Conservation (phyloP, 768 basidiomycete species). For the Boletus eberwhitei region DNA sequence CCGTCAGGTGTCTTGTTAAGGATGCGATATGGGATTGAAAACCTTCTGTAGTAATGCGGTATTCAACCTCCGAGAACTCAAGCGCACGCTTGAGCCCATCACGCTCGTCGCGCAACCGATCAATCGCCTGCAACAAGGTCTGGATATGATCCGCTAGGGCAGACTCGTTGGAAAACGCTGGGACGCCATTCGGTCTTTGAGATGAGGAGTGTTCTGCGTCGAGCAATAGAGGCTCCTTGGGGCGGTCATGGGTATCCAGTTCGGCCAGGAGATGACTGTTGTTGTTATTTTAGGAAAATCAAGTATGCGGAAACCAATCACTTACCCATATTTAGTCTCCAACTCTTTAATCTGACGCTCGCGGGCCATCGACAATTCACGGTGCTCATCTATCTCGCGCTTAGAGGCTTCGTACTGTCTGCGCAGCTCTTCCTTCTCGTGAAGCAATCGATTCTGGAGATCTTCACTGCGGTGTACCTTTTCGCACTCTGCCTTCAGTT, state of each 20-base stretch:
- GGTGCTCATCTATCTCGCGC: constrained; percentile 29
- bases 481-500: constrained; percentile 42
- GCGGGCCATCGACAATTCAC: constrained; percentile 15
- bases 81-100: constrained; percentile 60
- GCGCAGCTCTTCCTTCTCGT: constrained; percentile 51
- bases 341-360: constrained; percentile 26
- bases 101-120: constrained; percentile 65
- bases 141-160: constrained; percentile 43
- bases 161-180: constrained; percentile 17
- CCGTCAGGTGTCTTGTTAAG: constrained; percentile 25
- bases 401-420: constrained; percentile 41
- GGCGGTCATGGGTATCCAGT: constrained; percentile 5
- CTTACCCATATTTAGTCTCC: constrained; percentile 27
- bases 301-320: neutral
- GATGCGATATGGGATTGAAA: constrained; percentile 48
- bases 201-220: neutral
- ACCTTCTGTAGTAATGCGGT: constrained; percentile 58
- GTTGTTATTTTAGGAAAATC: neutral
- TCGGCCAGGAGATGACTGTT: constrained; percentile 22
- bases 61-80: constrained; percentile 67
- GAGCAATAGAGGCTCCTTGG: neutral
- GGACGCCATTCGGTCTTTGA: neutral
- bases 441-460: constrained; percentile 43
- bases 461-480: constrained; percentile 41
- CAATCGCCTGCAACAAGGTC: constrained; percentile 57